Base-by-base conservation (phyloP, 345 rosid species). In the Citrus inodora region DNA sequence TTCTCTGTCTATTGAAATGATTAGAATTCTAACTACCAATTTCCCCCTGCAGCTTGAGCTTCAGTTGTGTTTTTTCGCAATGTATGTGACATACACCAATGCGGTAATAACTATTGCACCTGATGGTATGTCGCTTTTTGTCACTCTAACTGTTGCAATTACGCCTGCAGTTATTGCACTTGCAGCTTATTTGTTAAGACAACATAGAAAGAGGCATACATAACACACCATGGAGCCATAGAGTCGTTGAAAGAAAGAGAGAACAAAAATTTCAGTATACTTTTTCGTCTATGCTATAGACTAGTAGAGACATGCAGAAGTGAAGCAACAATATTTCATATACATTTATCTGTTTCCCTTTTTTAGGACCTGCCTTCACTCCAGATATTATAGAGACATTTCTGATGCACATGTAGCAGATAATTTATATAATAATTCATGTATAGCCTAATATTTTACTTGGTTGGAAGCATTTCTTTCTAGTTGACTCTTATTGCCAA, bases 1-100 rank as follows among this genome's bases (percentile, higher is more conserved):
- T 60, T 30, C 85, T 4, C 56, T 80, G 78, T 87, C 92, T 7
- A 86, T 87, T 48, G 76, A 73, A n/a, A 85, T 85, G 89, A 58
- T 72, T 27, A 19, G n/a, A 51, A 56, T 89, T 77, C 88, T 91
- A 60, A 87, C 89, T 37, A 74, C 76, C 13, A 84, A 86, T 9
- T 91, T 87, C 56, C 91, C 94, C 2, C 16, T 89, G 77, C 88
- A 77, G 63, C 79, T 87, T 62, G 87, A 88, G 87, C 87, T 90
- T 76, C 89, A 79, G 68, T 27, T 86, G 3, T 89, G 89, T 53
- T 67, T 90, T 80, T 0, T 71, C 4, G 79, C 89, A 63, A 67
- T 87, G 85, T 82, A 64, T 67, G 46, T 53, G 82, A 81, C 91
- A 0, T 85, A 83, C 53, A 84, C 76, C 81, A 76, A 80, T 0